phyloP scores from a whole-genome alignment of 179 eudicot genomes.

The Carnegiea gigantea region DNA sequence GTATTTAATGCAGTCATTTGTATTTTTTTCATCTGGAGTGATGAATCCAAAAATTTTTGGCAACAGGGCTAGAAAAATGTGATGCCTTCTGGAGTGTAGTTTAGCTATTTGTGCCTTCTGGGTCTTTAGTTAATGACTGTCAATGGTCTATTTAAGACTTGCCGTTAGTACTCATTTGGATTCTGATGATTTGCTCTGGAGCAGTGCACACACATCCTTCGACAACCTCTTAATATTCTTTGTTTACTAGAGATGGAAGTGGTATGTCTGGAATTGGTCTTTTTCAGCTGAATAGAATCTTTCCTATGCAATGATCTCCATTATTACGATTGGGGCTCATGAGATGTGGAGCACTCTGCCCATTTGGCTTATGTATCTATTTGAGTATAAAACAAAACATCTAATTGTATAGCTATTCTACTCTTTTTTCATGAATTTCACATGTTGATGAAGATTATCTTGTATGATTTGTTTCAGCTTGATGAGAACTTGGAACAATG shows the following conservation, averaged over 20 bases:
- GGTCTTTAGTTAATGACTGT: background rate
- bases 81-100: background rate
- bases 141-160: background rate
- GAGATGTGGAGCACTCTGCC: too few relatives aligned
- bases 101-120: background rate
- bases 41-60: background rate
- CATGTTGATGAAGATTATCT: background rate
- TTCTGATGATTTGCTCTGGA: background rate
- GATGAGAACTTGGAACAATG: conserved; percentile 96
- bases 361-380: background rate
- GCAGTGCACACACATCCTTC: background rate
- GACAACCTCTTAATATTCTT: background rate
- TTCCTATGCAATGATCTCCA: background rate
- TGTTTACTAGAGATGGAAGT: background rate
- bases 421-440: background rate
- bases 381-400: background rate
- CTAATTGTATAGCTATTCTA: background rate
- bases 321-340: too few relatives aligned
- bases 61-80: background rate
- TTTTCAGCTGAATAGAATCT: background rate
- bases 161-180: background rate
- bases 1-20: background rate
- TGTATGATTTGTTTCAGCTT: conserved; percentile 46
- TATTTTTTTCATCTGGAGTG: background rate
- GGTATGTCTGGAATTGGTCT: background rate